phyloP scores from a whole-genome alignment of 2,329 filamentous ascomycete genomes.

The Didymella pomorum region DNA sequence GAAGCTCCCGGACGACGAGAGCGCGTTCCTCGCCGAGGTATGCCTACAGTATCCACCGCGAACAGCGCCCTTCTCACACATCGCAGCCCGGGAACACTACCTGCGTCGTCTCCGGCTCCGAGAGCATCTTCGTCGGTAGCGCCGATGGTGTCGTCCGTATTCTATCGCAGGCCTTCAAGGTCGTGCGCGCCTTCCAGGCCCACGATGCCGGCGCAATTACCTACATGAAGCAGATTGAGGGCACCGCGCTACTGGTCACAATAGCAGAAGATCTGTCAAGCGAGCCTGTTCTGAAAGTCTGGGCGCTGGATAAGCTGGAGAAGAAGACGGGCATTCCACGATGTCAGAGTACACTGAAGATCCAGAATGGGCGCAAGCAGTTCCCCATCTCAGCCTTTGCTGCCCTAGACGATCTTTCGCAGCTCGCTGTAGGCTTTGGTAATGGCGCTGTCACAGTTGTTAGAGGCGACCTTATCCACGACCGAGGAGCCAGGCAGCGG shows the following conservation, averaged over 20 bases:
- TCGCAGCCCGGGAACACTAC: slow-evolving; percentile 71
- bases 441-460: slow-evolving; percentile 95
- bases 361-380: slow-evolving; percentile 89
- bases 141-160: slow-evolving; percentile 87
- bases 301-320: slow-evolving; percentile 91
- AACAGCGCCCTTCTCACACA: slow-evolving; percentile 32
- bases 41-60: slow-evolving; percentile 46
- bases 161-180: slow-evolving; percentile 85
- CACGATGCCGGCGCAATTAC: slow-evolving; percentile 83
- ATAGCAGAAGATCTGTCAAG: slow-evolving; percentile 85
- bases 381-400: slow-evolving; percentile 96
- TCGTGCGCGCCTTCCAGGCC: slow-evolving; percentile 84
- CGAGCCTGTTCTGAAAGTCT: slow-evolving; percentile 94
- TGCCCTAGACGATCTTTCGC: slow-evolving; percentile 84
- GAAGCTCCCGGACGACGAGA: slow-evolving; percentile 79
- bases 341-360: slow-evolving; percentile 83
- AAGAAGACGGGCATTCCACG: slow-evolving; percentile 92
- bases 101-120: slow-evolving; percentile 84
- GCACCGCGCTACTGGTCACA: slow-evolving; percentile 85
- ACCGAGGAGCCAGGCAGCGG: slow-evolving; percentile 90
- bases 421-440: slow-evolving; percentile 93
- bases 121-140: slow-evolving; percentile 88
- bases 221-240: slow-evolving; percentile 90
- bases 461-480: slow-evolving; percentile 91
- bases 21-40: slow-evolving; percentile 80